Evolutionary conservation across 805 yeast species (phyloP).

Genomic region (Isabelozyma heimii): DNA sequence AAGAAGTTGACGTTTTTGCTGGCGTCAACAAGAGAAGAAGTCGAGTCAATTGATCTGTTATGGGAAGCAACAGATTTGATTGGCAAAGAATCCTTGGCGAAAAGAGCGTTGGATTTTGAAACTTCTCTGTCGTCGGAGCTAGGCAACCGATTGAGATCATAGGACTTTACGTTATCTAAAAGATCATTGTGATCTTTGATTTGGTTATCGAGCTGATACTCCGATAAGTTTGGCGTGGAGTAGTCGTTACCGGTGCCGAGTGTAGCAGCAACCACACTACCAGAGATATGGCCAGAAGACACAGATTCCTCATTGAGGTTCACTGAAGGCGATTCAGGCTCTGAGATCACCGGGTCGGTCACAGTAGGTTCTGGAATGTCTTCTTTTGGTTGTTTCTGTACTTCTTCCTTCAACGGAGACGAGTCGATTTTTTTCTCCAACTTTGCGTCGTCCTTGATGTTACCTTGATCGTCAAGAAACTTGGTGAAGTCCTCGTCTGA

Average conservation of each 20-base stretch:
- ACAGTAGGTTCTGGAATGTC: neutral
- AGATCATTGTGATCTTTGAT: constrained; percentile 36
- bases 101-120: neutral
- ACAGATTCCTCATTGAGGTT: neutral
- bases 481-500: constrained; percentile 53
- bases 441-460: constrained; percentile 47
- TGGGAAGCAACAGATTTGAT: neutral
- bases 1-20: neutral
- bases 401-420: neutral
- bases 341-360: neutral
- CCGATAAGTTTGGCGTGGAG: constrained; percentile 44
- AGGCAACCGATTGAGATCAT: constrained; percentile 30
- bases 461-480: constrained; percentile 53
- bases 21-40: neutral
- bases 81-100: neutral
- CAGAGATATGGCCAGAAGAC: neutral
- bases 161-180: constrained; percentile 31
- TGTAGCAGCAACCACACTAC: neutral
- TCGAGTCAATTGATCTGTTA: neutral
- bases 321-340: neutral
- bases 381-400: neutral
- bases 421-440: constrained; percentile 9
- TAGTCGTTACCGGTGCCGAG: constrained; percentile 20
- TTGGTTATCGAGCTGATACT: constrained; percentile 41
- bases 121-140: neutral